Percentiles rank a stretch among this genome's conserved stretches.
Evolutionary conservation across 2,329 filamentous ascomycete genomes (phyloP).

Genomic region (Epichloe brachyelytri): DNA sequence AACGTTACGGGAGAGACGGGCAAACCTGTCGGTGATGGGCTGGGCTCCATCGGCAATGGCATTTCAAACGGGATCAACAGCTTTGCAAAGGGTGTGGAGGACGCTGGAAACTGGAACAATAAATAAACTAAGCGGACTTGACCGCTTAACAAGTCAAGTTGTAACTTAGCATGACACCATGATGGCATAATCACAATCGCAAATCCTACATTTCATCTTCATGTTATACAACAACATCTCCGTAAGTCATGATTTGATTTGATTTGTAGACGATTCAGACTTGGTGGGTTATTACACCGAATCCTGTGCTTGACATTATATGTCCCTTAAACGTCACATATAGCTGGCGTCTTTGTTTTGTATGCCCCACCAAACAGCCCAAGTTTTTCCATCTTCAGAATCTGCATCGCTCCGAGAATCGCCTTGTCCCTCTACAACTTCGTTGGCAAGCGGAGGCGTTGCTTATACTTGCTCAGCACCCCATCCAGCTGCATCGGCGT

Average conservation of each 20-base stretch:
- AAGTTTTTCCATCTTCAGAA: neutral
- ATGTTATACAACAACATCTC: no score
- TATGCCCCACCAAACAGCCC: neutral
- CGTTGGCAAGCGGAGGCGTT: neutral
- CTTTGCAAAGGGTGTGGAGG: conserved; percentile 41
- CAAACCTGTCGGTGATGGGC: conserved; percentile 40
- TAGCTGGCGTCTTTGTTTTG: neutral
- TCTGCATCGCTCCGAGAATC: neutral
- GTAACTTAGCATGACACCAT: neutral
- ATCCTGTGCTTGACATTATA: neutral
- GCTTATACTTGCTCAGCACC: conserved; percentile 62
- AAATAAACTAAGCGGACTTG: conserved; percentile 2
- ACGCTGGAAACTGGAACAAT: conserved; percentile 45
- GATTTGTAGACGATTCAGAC: neutral
- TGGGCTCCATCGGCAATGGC: conserved; percentile 39
- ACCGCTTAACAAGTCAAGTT: neutral
- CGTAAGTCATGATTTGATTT: neutral
- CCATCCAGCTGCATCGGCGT: conserved; percentile 57
- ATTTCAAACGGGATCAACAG: conserved; percentile 36
- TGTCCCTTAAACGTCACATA: neutral
- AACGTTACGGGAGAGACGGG: conserved; percentile 40
- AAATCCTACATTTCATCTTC: no score
- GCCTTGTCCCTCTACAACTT: no score
- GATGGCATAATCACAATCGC: neutral
- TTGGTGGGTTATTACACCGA: neutral